Evolutionary conservation across 2,329 filamentous ascomycete species (phyloP).

Genomic region (Endoconidiophora laricicola): DNA sequence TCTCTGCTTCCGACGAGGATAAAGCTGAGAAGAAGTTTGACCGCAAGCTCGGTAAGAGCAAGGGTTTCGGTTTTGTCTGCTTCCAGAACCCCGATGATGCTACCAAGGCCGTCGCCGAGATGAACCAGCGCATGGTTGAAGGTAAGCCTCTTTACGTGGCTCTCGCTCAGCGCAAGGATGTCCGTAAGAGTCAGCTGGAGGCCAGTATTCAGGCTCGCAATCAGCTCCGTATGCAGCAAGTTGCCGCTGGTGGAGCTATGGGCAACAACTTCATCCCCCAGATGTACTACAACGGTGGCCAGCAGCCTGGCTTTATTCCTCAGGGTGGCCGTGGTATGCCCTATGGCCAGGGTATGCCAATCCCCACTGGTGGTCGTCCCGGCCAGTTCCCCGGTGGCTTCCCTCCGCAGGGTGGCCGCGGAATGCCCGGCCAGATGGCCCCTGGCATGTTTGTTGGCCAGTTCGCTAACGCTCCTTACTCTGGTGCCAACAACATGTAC

Average conservation of each 20-base stretch:
- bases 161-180: slow-evolving; percentile 97
- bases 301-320: slow-evolving; percentile 55
- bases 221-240: slow-evolving; percentile 96
- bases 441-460: slow-evolving; percentile 73
- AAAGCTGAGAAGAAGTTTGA: slow-evolving; percentile 30
- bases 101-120: slow-evolving; percentile 96
- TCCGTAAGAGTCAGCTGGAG: slow-evolving; percentile 97
- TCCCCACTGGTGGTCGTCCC: slow-evolving; percentile 64
- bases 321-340: slow-evolving; percentile 49
- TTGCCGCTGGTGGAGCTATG: slow-evolving; percentile 77
- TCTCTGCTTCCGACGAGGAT: slow-evolving; percentile 35
- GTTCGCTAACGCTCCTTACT: slow-evolving; percentile 59
- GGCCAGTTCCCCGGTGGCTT: slow-evolving; percentile 72
- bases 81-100: slow-evolving; percentile 99
- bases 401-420: slow-evolving; percentile 75
- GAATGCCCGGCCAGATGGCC: slow-evolving; percentile 71
- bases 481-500: slow-evolving; percentile 63
- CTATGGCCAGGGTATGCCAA: slow-evolving; percentile 48
- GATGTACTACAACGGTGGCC: slow-evolving; percentile 63
- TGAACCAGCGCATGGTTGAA: slow-evolving; percentile 99
- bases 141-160: slow-evolving; percentile 96
- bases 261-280: slow-evolving; percentile 74
- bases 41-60: slow-evolving; percentile 85
- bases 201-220: slow-evolving; percentile 98
- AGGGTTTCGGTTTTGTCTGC: slow-evolving; percentile 99